A percentile compares a stretch with the other conserved stretches of the same genome.
phyloP scores from a whole-genome alignment of 2,329 filamentous ascomycete genomes.

The Fusarium stilboides region DNA sequence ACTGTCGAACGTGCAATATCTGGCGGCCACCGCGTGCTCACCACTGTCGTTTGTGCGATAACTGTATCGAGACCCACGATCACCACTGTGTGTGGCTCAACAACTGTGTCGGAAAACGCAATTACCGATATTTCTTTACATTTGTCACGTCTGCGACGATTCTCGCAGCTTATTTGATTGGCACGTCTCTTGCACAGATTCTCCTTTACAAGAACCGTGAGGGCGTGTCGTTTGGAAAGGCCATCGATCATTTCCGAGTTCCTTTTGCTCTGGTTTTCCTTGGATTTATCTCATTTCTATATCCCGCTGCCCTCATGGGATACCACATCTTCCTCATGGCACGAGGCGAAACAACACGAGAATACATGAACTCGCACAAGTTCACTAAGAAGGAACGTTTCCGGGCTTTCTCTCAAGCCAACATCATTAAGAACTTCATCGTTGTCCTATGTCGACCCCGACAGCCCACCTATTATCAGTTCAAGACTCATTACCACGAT shows the following conservation, averaged over 20 bases:
- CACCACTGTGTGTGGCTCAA: slow-evolving; percentile 99
- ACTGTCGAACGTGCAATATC: slow-evolving; percentile 97
- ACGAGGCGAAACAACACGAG: slow-evolving; percentile 93
- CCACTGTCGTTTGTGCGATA: slow-evolving; percentile 96
- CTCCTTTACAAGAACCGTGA: slow-evolving; percentile 78
- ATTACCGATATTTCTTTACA: slow-evolving; percentile 97
- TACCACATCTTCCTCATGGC: slow-evolving; percentile 95
- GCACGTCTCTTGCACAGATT: slow-evolving; percentile 84
- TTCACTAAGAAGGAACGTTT: slow-evolving; percentile 94
- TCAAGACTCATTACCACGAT: slow-evolving; percentile 81
- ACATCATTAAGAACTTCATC: slow-evolving; percentile 82
- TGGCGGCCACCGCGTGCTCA: slow-evolving; percentile 97
- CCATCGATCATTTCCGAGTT: slow-evolving; percentile 80
- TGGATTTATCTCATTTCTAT: slow-evolving; percentile 79
- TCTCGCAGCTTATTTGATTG: slow-evolving; percentile 82
- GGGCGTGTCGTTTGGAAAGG: slow-evolving; percentile 75
- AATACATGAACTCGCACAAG: slow-evolving; percentile 97
- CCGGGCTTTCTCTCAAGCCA: slow-evolving; percentile 88
- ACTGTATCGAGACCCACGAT: slow-evolving; percentile 96
- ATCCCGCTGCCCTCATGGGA: slow-evolving; percentile 85
- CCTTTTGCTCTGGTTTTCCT: slow-evolving; percentile 93
- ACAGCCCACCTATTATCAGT: slow-evolving; percentile 88
- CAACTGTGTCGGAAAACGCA: slow-evolving; percentile 96
- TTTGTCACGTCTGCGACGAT: slow-evolving; percentile 88
- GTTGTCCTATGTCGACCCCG: slow-evolving; percentile 86